Evolutionary conservation across 306 rosid species (phyloP), one percentile per base, ranked within the genome.

Genomic region (Herpetospermum pedunculosum): DNA sequence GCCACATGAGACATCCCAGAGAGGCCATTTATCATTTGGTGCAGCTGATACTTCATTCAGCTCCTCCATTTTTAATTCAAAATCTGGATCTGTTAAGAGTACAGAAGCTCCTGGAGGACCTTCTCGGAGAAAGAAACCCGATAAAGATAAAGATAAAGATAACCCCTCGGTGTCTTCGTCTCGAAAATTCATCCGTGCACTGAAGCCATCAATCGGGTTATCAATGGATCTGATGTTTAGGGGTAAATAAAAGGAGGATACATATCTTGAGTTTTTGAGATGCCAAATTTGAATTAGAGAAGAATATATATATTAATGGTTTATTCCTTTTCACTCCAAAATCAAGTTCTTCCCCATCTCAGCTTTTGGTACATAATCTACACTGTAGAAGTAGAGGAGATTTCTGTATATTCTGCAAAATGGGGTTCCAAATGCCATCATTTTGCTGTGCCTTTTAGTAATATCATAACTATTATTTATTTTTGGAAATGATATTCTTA

Each of bases 141-240:
- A 78, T 19, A 84, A 81, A 80, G 79, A 83, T 15, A 80, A 85
- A 26, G 79, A 78, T 19, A 84, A 81, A 80, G 79, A 83, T 15
- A 80, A 85, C 57, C 81, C 88, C 23, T 79, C 69, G n/a, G 47
- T 44, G 80, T 83, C 87, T 18, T 87, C 98, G 15, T 82, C 98
- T 11, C 87, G 84, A 80, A 92, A 82, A 77, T 75, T 90, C 65
- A 81, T 88, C 74, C 88, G 87, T 55, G 85, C 87, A 30, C 82
- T 92, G 75, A 92, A 90, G 80, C 95, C 92, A 16, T 83, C 91
- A 4, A 73, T 88, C 34, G 90, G 90, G 79, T 79, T 86, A 60
- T 86, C 90, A 6, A 78, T 84, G 78, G 81, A 79, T 84, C 76
- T 83, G 72, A 74, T 92, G 57, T 81, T 90, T 76, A 81, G 76